phyloP scores from a whole-genome alignment of 2,329 filamentous ascomycete species.

The Aspergillus sp. region DNA sequence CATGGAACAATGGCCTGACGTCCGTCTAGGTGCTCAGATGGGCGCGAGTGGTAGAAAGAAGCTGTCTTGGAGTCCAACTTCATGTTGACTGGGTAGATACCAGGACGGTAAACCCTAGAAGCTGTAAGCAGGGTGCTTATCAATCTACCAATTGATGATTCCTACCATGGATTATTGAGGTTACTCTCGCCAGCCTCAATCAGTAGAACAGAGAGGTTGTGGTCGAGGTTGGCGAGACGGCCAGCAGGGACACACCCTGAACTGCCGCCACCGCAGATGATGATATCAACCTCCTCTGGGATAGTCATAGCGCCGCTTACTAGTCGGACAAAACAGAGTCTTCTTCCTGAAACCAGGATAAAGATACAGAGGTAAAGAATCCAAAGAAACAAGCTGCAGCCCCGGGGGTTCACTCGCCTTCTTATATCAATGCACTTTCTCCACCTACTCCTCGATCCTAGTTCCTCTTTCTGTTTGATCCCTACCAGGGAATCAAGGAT shows the following conservation, averaged over 20 bases:
- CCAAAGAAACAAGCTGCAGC: background rate
- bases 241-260: constrained; percentile 43
- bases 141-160: background rate
- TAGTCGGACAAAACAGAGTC: background rate
- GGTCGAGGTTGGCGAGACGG: constrained; percentile 70
- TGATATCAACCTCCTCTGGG: constrained; percentile 78
- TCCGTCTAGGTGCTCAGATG: constrained; percentile 70
- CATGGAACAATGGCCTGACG: constrained; percentile 72
- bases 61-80: constrained; percentile 78
- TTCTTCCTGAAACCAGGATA: background rate
- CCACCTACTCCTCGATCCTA: background rate
- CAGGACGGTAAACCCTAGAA: constrained; percentile 66
- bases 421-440: background rate
- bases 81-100: constrained; percentile 77
- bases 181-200: constrained; percentile 73
- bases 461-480: background rate
- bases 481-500: background rate
- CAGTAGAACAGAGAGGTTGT: constrained; percentile 68
- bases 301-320: constrained; percentile 51
- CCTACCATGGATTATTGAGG: constrained; percentile 69
- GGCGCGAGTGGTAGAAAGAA: constrained; percentile 76
- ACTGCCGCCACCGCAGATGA: constrained; percentile 73
- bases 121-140: background rate
- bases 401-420: background rate
- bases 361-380: background rate